Percentiles rank a stretch among this genome's conserved stretches.
These are phyloP conservation scores for Vinca minor DNA, from an alignment of 257 asterid genomes.

Conservation along the genomic window DNA sequence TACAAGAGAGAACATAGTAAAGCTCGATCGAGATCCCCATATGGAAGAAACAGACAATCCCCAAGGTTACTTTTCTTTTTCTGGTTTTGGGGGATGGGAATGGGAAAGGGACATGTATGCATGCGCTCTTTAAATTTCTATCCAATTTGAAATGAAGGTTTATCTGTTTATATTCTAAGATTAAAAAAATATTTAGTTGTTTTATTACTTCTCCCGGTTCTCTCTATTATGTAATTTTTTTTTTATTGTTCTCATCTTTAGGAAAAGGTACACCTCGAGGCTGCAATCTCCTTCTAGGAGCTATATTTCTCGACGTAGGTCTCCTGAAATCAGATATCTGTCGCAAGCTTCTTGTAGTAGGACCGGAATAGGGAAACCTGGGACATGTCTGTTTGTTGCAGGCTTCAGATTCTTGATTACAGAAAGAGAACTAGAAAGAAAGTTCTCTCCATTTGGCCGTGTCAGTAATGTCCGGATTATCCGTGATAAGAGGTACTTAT, in stretches of 20 bases:
- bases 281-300: slow-evolving; percentile 7
- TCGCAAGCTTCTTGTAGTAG: slow-evolving; percentile 19
- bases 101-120: background rate
- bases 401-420: slow-evolving; percentile 20
- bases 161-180: background rate
- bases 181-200: background rate
- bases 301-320: slow-evolving; percentile 3
- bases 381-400: slow-evolving; percentile 22
- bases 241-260: background rate
- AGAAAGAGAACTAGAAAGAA: slow-evolving; percentile 25
- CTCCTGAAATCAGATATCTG: slow-evolving; percentile 2
- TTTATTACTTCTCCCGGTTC: background rate
- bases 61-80: slow-evolving; percentile 9
- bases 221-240: background rate
- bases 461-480: slow-evolving; percentile 20
- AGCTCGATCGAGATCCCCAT: slow-evolving; percentile 22
- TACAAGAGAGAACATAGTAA: slow-evolving; percentile 13
- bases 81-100: background rate
- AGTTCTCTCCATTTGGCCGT: slow-evolving; percentile 25
- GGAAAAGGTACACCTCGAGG: slow-evolving; percentile 16
- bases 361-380: slow-evolving; percentile 22
- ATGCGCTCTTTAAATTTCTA: background rate
- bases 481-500: slow-evolving; percentile 23
- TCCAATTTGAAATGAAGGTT: background rate
- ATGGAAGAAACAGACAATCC: slow-evolving; percentile 13